A percentile compares a stretch with the other conserved stretches of the same genome.
These are phyloP conservation scores for Sutorius eximius DNA, from an alignment of 1,284 basidiomycete species.

Conservation along the genomic window DNA sequence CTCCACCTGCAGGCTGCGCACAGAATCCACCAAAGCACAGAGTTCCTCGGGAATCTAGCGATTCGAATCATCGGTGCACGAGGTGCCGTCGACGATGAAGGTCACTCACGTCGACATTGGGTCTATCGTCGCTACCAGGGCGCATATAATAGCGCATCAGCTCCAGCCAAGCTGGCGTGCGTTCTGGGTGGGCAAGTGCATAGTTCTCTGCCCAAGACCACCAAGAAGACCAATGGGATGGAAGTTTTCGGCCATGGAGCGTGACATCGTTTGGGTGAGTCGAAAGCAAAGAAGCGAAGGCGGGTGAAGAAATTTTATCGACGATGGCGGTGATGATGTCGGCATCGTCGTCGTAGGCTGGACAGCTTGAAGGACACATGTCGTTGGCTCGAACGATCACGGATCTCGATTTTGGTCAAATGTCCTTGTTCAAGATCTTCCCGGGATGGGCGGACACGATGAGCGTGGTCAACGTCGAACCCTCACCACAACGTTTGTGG, in stretches of 20 bases:
- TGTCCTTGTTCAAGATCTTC: neutral
- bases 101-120: conserved; percentile 17
- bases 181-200: conserved; percentile 2
- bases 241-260: neutral
- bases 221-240: conserved; percentile 29
- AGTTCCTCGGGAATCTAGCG: conserved; percentile 31
- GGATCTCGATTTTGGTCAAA: neutral
- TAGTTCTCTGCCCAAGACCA: conserved; percentile 30
- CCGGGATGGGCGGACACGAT: neutral
- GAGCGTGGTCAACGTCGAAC: neutral
- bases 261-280: conserved; percentile 32
- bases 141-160: conserved; percentile 29
- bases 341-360: neutral
- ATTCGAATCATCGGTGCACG: neutral
- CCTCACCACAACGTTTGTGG: neutral
- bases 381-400: neutral
- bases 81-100: neutral
- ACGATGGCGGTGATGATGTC: conserved; percentile 16
- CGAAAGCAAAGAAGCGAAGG: conserved; percentile 24
- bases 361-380: neutral
- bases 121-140: conserved; percentile 8
- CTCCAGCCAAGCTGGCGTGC: conserved; percentile 26
- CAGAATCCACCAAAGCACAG: conserved; percentile 22
- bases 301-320: conserved; percentile 18
- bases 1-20: conserved; percentile 30